Conservation (phyloP, 2,329 filamentous ascomycete species). For the Davidsoniella eucalypti region DNA sequence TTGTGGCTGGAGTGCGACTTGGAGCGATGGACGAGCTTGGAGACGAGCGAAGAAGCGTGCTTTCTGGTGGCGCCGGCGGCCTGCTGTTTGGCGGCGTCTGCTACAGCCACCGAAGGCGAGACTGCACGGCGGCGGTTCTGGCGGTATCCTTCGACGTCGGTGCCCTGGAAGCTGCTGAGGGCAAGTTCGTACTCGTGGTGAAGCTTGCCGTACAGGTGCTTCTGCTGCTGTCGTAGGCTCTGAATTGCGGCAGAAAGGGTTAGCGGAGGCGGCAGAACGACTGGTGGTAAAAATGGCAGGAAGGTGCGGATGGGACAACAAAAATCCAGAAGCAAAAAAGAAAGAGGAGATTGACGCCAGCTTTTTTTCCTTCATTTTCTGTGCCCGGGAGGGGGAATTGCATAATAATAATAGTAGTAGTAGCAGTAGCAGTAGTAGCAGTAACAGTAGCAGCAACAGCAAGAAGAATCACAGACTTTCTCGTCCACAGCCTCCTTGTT, state of each 20-base stretch:
- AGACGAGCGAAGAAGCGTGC: no score
- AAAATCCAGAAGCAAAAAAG: not conserved
- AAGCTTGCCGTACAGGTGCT: slow-evolving; percentile 6
- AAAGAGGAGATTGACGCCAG: no score
- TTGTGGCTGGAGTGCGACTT: no score
- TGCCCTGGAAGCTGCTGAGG: not conserved
- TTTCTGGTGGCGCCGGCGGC: not conserved
- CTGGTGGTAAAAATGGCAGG: not conserved
- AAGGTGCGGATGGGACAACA: not conserved
- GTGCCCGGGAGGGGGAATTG: not conserved
- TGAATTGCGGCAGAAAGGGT: not conserved
- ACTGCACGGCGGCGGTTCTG: not conserved
- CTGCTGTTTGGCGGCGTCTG: not conserved
- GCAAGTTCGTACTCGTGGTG: slow-evolving; percentile 8
- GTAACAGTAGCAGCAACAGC: not conserved
- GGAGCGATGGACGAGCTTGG: no score
- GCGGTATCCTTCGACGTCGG: slow-evolving; percentile 1
- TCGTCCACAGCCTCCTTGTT: not conserved
- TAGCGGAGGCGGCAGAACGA: not conserved
- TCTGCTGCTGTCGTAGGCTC: not conserved
- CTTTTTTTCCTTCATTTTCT: not conserved
- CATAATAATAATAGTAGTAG: no score
- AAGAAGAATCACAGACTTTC: not conserved
- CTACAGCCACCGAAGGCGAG: no score
- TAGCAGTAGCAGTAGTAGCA: no score